Percentiles rank a stretch among this genome's conserved stretches.
phyloP scores from a whole-genome alignment of 2,329 filamentous ascomycete species.

The Sclerotinia subarctica region DNA sequence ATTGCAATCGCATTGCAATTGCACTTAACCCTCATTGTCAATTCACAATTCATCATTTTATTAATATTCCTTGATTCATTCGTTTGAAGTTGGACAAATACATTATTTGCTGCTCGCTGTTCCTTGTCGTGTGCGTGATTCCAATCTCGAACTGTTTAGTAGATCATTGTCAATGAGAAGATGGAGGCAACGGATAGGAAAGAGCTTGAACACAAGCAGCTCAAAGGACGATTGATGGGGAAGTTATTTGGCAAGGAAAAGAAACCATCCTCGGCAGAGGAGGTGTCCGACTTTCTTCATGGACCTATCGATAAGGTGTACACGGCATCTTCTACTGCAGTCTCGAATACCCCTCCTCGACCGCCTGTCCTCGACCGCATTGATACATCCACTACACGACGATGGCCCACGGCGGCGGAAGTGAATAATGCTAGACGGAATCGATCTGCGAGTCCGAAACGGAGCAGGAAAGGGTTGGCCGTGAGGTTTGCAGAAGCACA shows the following conservation, averaged over 20 bases:
- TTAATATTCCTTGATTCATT: background rate
- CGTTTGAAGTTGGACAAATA: background rate
- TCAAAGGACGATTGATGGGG: conserved; percentile 54
- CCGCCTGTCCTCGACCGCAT: conserved; percentile 36
- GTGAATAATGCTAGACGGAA: conserved; percentile 34
- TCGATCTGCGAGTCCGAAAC: conserved; percentile 39
- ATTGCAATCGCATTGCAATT: conserved; percentile 6
- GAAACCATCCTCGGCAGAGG: conserved; percentile 40
- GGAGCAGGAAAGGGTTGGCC: conserved; percentile 62
- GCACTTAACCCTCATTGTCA: background rate
- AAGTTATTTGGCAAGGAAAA: conserved; percentile 41
- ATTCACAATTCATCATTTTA: conserved; percentile 1
- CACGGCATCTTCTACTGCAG: conserved; percentile 41
- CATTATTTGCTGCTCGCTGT: background rate
- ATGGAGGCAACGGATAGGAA: conserved; percentile 27
- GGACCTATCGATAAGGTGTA: conserved; percentile 54
- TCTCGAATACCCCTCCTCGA: conserved; percentile 41
- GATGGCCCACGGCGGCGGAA: conserved; percentile 50
- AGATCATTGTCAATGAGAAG: conserved; percentile 11
- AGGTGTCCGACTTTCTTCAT: conserved; percentile 59
- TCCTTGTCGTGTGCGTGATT: conserved; percentile 9
- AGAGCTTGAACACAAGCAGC: conserved; percentile 27
- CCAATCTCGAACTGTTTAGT: background rate
- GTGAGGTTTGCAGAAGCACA: conserved; percentile 71
- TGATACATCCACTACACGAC: conserved; percentile 48